Evolutionary conservation across 202 grass and related monocot species (phyloP).

Genomic region (Saccharum hybrid): DNA sequence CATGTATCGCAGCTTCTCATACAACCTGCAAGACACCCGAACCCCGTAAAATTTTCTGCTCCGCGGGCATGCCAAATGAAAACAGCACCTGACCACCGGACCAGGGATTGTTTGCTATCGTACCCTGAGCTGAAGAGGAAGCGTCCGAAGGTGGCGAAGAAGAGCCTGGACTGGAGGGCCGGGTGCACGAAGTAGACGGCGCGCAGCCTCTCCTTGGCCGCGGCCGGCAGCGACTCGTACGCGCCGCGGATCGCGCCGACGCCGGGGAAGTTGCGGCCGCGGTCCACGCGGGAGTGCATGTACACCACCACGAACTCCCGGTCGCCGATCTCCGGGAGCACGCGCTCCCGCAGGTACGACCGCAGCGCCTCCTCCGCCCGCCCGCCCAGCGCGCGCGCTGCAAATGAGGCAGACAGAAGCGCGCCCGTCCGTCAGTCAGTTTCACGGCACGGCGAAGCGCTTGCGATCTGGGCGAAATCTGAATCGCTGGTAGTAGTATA

Average conservation of each 20-base stretch:
- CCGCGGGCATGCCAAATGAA: background rate
- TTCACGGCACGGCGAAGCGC: background rate
- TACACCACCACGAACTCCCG: conserved; percentile 75
- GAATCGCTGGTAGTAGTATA: background rate
- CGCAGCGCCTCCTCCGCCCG: conserved; percentile 59
- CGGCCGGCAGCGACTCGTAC: conserved; percentile 64
- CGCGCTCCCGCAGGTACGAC: conserved; percentile 45
- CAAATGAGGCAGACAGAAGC: background rate
- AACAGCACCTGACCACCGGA: background rate
- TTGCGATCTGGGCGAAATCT: background rate
- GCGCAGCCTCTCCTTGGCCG: conserved; percentile 49
- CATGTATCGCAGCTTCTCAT: conserved; percentile 79
- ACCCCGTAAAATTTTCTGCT: background rate
- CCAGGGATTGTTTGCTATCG: too few species aligned
- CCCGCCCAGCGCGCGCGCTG: conserved; percentile 66
- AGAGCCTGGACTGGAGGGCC: conserved; percentile 79
- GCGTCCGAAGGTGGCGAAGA: conserved; percentile 82
- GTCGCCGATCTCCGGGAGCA: conserved; percentile 60
- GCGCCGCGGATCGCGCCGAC: conserved; percentile 63
- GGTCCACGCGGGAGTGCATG: conserved; percentile 72
- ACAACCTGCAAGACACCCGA: conserved; percentile 53
- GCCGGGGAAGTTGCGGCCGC: conserved; percentile 74
- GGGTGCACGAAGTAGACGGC: conserved; percentile 93
- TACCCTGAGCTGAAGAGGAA: conserved; percentile 90
- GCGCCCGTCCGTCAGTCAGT: background rate